Conservation (phyloP, 78 protist species). For the Bodo saltans region DNA sequence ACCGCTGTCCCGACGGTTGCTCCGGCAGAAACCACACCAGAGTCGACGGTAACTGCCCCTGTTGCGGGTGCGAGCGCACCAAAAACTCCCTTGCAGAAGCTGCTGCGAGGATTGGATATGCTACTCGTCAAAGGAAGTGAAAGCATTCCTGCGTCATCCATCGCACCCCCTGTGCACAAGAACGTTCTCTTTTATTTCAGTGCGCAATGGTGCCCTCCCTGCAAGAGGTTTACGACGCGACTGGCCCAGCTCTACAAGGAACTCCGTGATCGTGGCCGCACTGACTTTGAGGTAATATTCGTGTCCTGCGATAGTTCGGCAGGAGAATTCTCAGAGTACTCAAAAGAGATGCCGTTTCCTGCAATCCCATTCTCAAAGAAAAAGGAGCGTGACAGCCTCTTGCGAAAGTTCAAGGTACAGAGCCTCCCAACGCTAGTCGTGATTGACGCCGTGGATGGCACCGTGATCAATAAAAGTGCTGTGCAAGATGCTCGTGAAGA, state of each 20-base stretch:
- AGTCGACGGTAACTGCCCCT: too few relatives aligned
- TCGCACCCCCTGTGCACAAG: too few relatives aligned
- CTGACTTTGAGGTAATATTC: slow-evolving; percentile 22
- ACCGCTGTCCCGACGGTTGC: too few relatives aligned
- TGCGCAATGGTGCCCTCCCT: slow-evolving; percentile 57
- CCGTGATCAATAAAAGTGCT: neutral
- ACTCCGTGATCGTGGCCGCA: neutral
- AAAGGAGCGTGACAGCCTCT: neutral
- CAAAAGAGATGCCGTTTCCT: slow-evolving; percentile 6
- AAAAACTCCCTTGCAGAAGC: too few relatives aligned
- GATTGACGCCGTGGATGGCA: neutral
- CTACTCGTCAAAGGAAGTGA: too few relatives aligned
- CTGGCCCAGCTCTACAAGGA: slow-evolving; percentile 27
- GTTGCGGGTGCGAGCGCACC: too few relatives aligned
- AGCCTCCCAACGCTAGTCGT: slow-evolving; percentile 26
- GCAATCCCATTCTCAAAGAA: neutral
- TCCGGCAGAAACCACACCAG: too few relatives aligned
- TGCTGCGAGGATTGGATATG: too few relatives aligned
- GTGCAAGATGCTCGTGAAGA: neutral
- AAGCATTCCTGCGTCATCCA: too few relatives aligned
- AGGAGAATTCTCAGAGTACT: slow-evolving; percentile 12
- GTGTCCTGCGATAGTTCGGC: neutral
- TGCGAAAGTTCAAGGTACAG: neutral
- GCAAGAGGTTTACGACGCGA: slow-evolving; percentile 38
- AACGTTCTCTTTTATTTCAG: slow-evolving; percentile 3